Evolutionary conservation across 1,284 basidiomycete species (phyloP).

Genomic region (Leccinum holopus): DNA sequence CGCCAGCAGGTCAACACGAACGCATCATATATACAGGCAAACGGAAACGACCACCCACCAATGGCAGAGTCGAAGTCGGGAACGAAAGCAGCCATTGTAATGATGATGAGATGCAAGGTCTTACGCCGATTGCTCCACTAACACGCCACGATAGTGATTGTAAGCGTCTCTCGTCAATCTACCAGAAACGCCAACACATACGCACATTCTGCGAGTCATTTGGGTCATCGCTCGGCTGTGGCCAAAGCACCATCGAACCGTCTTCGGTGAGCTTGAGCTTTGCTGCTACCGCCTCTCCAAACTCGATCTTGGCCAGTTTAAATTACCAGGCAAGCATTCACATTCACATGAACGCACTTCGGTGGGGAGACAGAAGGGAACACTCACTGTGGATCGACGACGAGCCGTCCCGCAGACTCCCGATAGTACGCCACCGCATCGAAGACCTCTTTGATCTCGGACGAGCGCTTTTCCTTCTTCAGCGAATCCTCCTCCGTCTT

Average conservation of each 20-base stretch:
- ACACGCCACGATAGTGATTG: neutral
- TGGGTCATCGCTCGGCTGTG: conserved; percentile 52
- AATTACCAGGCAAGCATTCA: neutral
- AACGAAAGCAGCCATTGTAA: conserved; percentile 51
- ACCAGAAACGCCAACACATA: neutral
- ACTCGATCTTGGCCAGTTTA: conserved; percentile 55
- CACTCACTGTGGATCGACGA: conserved; percentile 58
- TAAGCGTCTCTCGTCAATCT: neutral
- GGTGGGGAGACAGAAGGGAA: neutral
- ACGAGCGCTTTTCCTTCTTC: neutral
- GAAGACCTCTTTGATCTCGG: conserved; percentile 22
- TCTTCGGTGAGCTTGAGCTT: conserved; percentile 49
- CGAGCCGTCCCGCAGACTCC: conserved; percentile 54
- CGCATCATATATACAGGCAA: neutral
- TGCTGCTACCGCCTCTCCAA: conserved; percentile 46
- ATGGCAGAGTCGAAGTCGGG: conserved; percentile 57
- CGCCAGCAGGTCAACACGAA: neutral
- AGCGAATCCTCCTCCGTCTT: neutral
- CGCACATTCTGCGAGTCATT: conserved; percentile 57
- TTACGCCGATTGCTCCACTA: conserved; percentile 48
- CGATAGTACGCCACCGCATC: conserved; percentile 55
- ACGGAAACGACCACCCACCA: conserved; percentile 31
- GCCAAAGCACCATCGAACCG: conserved; percentile 54
- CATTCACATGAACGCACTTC: neutral
- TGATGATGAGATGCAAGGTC: conserved; percentile 47